Percentiles rank a stretch among this genome's conserved stretches.
Conservation (phyloP, 805 yeast genomes). For the Maudiozyma bulderi region DNA sequence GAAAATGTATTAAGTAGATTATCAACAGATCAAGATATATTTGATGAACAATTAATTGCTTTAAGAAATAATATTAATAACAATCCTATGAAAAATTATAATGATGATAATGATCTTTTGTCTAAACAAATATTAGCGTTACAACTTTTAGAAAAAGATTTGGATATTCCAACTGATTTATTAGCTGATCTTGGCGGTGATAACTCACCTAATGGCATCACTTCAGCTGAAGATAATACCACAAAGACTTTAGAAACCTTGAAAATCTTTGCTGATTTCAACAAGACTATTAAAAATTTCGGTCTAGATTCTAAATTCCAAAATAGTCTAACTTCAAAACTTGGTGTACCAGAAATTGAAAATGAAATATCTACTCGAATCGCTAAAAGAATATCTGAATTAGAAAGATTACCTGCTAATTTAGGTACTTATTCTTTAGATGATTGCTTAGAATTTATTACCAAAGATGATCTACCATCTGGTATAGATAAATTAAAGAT, state of each 20-base stretch:
- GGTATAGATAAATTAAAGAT: constrained; percentile 50
- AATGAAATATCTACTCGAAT: constrained; percentile 44
- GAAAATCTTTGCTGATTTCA: constrained; percentile 23
- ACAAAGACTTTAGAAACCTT: constrained; percentile 10
- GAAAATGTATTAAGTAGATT: constrained; percentile 34
- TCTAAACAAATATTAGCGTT: constrained; percentile 53
- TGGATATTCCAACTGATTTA: constrained; percentile 50
- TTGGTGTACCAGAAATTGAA: constrained; percentile 47
- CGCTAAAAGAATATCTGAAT: constrained; percentile 45
- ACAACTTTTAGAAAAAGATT: constrained; percentile 54
- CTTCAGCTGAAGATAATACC: neutral
- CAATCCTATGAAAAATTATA: neutral
- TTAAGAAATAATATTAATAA: constrained; percentile 19
- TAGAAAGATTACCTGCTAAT: constrained; percentile 61
- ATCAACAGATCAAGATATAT: constrained; percentile 34
- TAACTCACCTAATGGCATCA: neutral
- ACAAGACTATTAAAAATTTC: constrained; percentile 22
- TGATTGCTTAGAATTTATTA: constrained; percentile 33
- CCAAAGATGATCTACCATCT: constrained; percentile 37
- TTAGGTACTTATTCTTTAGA: constrained; percentile 47
- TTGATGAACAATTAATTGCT: constrained; percentile 20
- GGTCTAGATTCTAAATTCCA: constrained; percentile 26
- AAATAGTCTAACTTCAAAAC: constrained; percentile 22
- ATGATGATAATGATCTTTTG: constrained; percentile 29
- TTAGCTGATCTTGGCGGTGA: constrained; percentile 26